phyloP scores from a whole-genome alignment of 1,284 basidiomycete species.

The Sporisorium reilianum region DNA sequence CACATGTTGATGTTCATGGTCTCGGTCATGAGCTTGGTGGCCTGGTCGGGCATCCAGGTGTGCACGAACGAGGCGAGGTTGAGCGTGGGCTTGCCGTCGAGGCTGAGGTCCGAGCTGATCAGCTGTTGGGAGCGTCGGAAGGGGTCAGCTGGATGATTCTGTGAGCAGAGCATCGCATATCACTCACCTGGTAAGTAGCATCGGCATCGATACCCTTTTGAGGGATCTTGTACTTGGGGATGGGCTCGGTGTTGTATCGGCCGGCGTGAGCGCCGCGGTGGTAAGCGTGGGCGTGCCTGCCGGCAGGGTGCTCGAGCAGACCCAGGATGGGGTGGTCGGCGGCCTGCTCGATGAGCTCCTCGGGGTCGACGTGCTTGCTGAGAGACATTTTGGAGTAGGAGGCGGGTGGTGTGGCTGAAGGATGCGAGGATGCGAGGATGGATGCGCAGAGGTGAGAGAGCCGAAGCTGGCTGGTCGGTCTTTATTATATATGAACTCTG shows the following conservation, averaged over 20 bases:
- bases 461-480: too few relatives aligned
- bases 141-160: neutral
- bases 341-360: conserved; percentile 57
- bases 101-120: conserved; percentile 76
- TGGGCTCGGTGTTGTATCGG: conserved; percentile 60
- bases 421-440: neutral
- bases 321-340: conserved; percentile 56
- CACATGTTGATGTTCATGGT: conserved; percentile 80
- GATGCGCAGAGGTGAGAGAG: too few relatives aligned
- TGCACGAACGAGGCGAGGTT: conserved; percentile 79
- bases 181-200: conserved; percentile 66
- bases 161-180: neutral
- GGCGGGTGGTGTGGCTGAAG: neutral
- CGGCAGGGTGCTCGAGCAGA: conserved; percentile 42
- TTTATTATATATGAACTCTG: neutral
- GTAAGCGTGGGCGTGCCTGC: conserved; percentile 25
- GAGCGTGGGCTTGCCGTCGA: conserved; percentile 82
- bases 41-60: conserved; percentile 74
- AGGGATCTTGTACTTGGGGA: conserved; percentile 71
- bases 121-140: conserved; percentile 75
- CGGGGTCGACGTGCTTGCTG: conserved; percentile 63
- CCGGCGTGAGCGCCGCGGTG: conserved; percentile 52
- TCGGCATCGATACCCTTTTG: conserved; percentile 69
- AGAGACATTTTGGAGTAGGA: conserved; percentile 52
- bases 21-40: conserved; percentile 71